phyloP scores from a whole-genome alignment of 2,329 filamentous ascomycete species.

The Nemania abortiva region DNA sequence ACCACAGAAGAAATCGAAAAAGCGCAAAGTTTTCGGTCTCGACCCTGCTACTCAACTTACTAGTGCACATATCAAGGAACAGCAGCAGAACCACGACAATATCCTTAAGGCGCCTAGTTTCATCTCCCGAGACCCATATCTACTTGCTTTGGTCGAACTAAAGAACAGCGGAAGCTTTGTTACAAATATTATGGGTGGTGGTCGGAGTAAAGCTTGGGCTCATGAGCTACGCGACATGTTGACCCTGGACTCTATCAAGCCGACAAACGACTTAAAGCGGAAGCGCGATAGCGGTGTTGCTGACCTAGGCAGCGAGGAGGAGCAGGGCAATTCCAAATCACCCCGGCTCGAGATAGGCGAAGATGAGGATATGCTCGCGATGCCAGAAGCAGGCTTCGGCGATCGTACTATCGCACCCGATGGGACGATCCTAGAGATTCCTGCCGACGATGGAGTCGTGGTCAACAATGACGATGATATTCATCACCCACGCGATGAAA shows the following conservation, averaged over 20 bases:
- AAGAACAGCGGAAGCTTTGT: constrained; percentile 93
- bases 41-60: constrained; percentile 85
- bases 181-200: constrained; percentile 85
- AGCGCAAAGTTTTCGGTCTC: constrained; percentile 84
- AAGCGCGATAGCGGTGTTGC: constrained; percentile 92
- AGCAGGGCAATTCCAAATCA: constrained; percentile 72
- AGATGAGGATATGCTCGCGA: constrained; percentile 68
- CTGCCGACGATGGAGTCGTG: constrained; percentile 63
- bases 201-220: constrained; percentile 83
- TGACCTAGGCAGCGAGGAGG: constrained; percentile 78
- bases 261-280: constrained; percentile 85
- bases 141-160: constrained; percentile 90
- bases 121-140: constrained; percentile 85
- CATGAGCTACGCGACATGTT: constrained; percentile 92
- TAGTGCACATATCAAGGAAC: constrained; percentile 82
- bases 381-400: constrained; percentile 64
- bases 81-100: constrained; percentile 85
- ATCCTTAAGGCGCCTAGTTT: constrained; percentile 87
- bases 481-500: constrained; percentile 58
- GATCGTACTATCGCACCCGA: constrained; percentile 68
- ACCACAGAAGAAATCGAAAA: constrained; percentile 80
- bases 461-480: constrained; percentile 61
- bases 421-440: constrained; percentile 73
- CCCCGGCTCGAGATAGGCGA: constrained; percentile 77
- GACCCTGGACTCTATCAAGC: constrained; percentile 84